Evolutionary conservation across 495 filamentous ascomycete genomes (phyloP).

Genomic region (Tuber brumale): DNA sequence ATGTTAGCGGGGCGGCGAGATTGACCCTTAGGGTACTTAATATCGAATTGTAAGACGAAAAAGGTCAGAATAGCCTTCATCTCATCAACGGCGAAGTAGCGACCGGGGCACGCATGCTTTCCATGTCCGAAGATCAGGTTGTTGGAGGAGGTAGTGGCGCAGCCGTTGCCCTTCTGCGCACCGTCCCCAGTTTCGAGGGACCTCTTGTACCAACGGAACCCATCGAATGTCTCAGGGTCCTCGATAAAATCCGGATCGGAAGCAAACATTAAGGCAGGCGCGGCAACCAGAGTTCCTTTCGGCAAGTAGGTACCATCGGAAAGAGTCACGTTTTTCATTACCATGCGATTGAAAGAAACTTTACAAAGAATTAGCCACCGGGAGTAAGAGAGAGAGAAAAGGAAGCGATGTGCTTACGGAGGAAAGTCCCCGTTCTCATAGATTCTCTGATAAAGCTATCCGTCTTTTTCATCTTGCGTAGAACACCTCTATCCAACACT

Average conservation of each 20-base stretch:
- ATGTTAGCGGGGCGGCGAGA: conserved; percentile 42
- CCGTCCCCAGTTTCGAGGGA: conserved; percentile 43
- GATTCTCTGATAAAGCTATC: conserved; percentile 55
- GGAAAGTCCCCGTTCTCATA: conserved; percentile 44
- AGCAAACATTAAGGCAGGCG: conserved; percentile 22
- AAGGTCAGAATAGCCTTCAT: conserved; percentile 48
- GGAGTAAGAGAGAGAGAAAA: not conserved
- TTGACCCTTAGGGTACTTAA: conserved; percentile 46
- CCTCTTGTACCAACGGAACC: conserved; percentile 48
- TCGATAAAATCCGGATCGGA: conserved; percentile 27
- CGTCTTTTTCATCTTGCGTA: conserved; percentile 48
- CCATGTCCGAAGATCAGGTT: conserved; percentile 52
- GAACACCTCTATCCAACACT: conserved; percentile 42
- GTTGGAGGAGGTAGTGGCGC: conserved; percentile 46
- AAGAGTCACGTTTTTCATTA: conserved; percentile 44
- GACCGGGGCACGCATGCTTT: conserved; percentile 50
- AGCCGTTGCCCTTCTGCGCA: conserved; percentile 44
- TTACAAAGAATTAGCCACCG: not conserved
- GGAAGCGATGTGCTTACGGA: conserved; percentile 8
- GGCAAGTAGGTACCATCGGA: conserved; percentile 48
- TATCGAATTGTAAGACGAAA: conserved; percentile 48
- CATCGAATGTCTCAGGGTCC: conserved; percentile 50
- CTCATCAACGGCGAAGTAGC: conserved; percentile 52
- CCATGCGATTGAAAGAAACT: conserved; percentile 48
- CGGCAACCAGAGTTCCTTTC: conserved; percentile 42